phyloP scores from a whole-genome alignment of 148 eudicot genomes.

The Chenopodium suecicum region DNA sequence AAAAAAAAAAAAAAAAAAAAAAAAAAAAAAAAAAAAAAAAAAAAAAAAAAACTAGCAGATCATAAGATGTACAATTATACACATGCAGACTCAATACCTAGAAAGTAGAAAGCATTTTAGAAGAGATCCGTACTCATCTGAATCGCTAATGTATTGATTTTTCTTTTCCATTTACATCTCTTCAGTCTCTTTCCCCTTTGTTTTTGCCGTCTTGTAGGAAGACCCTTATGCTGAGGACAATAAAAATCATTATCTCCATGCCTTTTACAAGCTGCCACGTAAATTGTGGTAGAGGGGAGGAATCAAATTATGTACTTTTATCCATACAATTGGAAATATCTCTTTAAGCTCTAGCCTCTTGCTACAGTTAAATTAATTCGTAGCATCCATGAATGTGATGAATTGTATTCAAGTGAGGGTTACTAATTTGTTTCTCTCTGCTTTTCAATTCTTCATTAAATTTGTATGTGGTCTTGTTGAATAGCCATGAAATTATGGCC shows the following conservation, averaged over 20 bases:
- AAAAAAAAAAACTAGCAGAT: background rate
- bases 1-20: no score
- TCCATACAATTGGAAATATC: background rate
- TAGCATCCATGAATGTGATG: background rate
- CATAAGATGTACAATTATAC: background rate
- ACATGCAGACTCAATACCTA: no score
- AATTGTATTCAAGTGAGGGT: background rate
- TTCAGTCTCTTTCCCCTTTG: no score
- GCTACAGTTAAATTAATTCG: background rate
- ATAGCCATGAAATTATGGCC: background rate
- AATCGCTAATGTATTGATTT: background rate
- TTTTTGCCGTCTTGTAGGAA: no score
- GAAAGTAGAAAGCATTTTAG: no score
- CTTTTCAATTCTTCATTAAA: background rate
- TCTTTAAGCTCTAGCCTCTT: background rate
- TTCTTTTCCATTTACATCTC: background rate
- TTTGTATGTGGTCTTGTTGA: background rate
- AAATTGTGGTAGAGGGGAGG: no score
- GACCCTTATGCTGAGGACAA: no score
- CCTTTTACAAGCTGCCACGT: no score
- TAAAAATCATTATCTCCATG: no score
- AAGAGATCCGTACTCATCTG: background rate
- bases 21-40: no score
- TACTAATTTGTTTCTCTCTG: background rate
- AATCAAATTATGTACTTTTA: background rate